Conservation (phyloP, 2,329 filamentous ascomycete genomes). For the Colletotrichum shisoi region DNA sequence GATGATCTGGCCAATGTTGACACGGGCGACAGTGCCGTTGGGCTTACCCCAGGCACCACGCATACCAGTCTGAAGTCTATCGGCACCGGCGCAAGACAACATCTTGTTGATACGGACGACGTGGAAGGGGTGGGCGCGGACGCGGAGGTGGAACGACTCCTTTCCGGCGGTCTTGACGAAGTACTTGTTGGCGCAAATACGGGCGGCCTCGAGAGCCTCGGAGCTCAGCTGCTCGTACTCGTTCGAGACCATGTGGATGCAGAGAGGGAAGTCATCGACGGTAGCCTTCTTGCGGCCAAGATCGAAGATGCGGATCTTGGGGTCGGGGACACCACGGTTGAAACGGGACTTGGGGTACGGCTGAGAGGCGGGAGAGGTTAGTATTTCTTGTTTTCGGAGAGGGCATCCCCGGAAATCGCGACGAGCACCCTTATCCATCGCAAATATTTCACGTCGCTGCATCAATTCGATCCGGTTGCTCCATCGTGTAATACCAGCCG, state of each 20-base stretch:
- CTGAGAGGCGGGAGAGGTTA: constrained; percentile 52
- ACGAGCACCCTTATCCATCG: not conserved
- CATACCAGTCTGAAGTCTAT: constrained; percentile 99
- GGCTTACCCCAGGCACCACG: constrained; percentile 99
- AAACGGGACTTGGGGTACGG: constrained; percentile 99
- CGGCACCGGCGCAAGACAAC: constrained; percentile 99
- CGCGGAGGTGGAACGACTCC: constrained; percentile 77
- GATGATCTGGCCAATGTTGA: constrained; percentile 99
- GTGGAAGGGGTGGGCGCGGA: constrained; percentile 97
- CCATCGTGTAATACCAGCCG: too few relatives aligned
- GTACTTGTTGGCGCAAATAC: constrained; percentile 99
- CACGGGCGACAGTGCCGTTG: constrained; percentile 97
- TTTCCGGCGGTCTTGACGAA: constrained; percentile 75
- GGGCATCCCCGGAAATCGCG: not conserved
- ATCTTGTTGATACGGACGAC: constrained; percentile 99
- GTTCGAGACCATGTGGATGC: constrained; percentile 99
- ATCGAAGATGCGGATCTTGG: constrained; percentile 96
- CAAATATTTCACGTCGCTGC: constrained; percentile 1
- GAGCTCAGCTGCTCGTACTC: constrained; percentile 99
- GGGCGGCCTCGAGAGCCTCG: constrained; percentile 98
- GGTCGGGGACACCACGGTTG: constrained; percentile 97
- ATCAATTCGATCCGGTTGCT: not conserved
- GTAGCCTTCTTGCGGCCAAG: constrained; percentile 97
- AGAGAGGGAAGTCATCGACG: constrained; percentile 99
- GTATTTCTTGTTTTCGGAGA: not conserved